Percentiles rank a stretch among this genome's conserved stretches.
Evolutionary conservation across 495 filamentous ascomycete species (phyloP).

Genomic region (Penicillium ucsense): DNA sequence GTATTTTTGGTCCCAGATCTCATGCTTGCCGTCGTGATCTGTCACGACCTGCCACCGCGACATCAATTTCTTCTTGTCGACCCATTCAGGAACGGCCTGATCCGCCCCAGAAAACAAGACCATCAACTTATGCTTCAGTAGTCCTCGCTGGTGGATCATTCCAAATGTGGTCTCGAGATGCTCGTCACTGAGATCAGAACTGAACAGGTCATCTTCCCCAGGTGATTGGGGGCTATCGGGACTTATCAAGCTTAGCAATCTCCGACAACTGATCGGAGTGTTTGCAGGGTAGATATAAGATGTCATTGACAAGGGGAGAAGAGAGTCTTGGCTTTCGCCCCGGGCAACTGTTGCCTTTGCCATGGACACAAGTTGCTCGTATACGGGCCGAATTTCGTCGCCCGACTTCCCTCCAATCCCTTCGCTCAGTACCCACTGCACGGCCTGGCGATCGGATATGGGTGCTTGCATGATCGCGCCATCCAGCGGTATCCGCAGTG

Average conservation of each 20-base stretch:
- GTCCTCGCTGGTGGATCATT: constrained; percentile 37
- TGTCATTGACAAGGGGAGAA: constrained; percentile 28
- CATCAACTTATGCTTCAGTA: constrained; percentile 38
- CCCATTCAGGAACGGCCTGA: constrained; percentile 50
- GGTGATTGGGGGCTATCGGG: constrained; percentile 36
- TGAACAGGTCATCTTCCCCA: constrained; percentile 82
- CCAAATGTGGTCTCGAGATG: constrained; percentile 55
- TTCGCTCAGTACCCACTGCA: constrained; percentile 25
- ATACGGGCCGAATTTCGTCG: constrained; percentile 13
- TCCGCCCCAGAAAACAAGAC: constrained; percentile 61
- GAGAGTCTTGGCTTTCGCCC: constrained; percentile 14
- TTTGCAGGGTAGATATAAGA: constrained; percentile 16
- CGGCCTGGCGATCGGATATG: constrained; percentile 62
- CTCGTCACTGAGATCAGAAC: constrained; percentile 59
- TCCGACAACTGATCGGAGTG: constrained; percentile 48
- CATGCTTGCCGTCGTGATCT: constrained; percentile 13
- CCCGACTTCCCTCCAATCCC: constrained; percentile 15
- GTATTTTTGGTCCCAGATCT: constrained; percentile 30
- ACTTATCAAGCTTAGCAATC: constrained; percentile 57
- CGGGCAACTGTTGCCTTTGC: constrained; percentile 17
- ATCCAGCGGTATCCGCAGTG: constrained; percentile 40
- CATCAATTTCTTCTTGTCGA: constrained; percentile 58
- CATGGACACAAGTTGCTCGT: constrained; percentile 16
- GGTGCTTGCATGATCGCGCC: constrained; percentile 70
- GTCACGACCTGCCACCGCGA: constrained; percentile 54